Base-by-base conservation (phyloP, 495 filamentous ascomycete genomes). In the Penicillium salamii region DNA sequence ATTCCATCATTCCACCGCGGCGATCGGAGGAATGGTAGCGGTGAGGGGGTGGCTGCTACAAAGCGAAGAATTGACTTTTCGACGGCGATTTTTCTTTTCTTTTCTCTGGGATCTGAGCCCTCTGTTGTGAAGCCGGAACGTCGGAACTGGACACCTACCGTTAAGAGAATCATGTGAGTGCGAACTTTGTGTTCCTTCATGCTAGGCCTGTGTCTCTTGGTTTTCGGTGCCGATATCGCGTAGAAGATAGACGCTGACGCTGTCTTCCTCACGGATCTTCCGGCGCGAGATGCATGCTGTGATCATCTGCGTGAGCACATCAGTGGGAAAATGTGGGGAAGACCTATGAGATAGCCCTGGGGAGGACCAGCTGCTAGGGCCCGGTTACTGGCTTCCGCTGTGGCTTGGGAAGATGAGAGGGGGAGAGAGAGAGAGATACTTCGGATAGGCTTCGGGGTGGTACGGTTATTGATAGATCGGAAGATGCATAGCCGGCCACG, bases 11-110 rank as follows among this genome's bases (percentile, higher is more conserved):
- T 15, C 42, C 31, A 21, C 5, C 32, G 40, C 14, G 7, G 9
- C 11, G 49, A 42, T 32, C 32, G 42, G 40, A 41, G 33, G 34
- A 41, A 8, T 7, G 46, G 36, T 39, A 40, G 44, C 56, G 56
- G 53, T 59, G 56, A 52, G 53, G 38, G 42, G 26, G 38, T 31
- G 32, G 50, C 33, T 45, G 40, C 14, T 12, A 40, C 5, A n/a
- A 56, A 14, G 19, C 44, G 46, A 53, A 57, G 28, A 53, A 59
- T 59, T 59, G 57, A 57, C 49, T 57, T 55, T 59, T 39, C 14
- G 17, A 36, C 26, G 4, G 8, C 21, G 8, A 23, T 26, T 26
- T 9, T 13, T 21, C 7, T n/a, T n/a, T n/a, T n/a, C n/a, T n/a
- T n/a, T n/a, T n/a, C n/a, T n/a, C 7, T 43, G 26, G 24, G 28